Conservation (phyloP, 495 filamentous ascomycete genomes). For the Jackrogersella minutella region DNA sequence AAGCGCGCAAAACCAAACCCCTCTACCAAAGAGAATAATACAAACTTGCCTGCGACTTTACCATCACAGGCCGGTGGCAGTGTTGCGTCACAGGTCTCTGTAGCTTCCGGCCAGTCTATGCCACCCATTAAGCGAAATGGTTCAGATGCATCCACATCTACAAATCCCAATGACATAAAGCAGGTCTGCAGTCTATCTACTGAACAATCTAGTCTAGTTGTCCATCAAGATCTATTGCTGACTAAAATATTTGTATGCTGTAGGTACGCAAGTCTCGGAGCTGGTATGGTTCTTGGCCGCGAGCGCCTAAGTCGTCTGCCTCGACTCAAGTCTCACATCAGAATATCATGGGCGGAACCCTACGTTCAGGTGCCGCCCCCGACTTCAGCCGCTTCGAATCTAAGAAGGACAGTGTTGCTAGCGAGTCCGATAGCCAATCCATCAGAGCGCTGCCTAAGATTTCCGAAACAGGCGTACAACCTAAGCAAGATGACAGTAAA, state of each 20-base stretch:
- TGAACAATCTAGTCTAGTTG: not conserved
- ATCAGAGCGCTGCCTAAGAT: conserved; percentile 41
- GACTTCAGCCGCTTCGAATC: conserved; percentile 59
- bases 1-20: conserved; percentile 70
- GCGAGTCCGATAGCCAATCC: conserved; percentile 37
- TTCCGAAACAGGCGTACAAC: conserved; percentile 31
- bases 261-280: conserved; percentile 64
- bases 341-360: conserved; percentile 69
- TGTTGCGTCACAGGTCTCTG: conserved; percentile 41
- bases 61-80: conserved; percentile 43
- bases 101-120: conserved; percentile 25
- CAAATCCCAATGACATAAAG: conserved; percentile 23
- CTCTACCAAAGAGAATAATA: conserved; percentile 40
- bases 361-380: conserved; percentile 47
- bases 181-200: conserved; percentile 27
- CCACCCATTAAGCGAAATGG: conserved; percentile 28
- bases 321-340: conserved; percentile 80
- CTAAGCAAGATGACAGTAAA: conserved; percentile 36
- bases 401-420: conserved; percentile 46
- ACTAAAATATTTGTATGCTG: conserved; percentile 26
- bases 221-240: conserved; percentile 15
- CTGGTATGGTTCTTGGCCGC: conserved; percentile 75
- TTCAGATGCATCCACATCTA: conserved; percentile 26
- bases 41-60: conserved; percentile 46
- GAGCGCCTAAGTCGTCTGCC: conserved; percentile 70